phyloP scores from a whole-genome alignment of 164 flowering plant genomes.

The Dillenia suffruticosa region DNA sequence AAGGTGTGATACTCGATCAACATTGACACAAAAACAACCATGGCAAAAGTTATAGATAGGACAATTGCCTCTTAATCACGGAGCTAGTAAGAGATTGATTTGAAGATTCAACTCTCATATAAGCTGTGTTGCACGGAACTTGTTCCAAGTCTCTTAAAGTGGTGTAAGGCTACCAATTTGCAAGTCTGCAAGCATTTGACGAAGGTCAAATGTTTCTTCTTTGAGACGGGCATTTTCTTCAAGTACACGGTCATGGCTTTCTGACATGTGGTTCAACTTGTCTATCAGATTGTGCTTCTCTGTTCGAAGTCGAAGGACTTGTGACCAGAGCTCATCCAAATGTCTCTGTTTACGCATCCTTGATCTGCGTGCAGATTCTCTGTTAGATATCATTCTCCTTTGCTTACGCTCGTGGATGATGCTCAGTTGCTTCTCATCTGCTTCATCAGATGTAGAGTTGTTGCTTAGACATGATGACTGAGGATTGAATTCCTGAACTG shows the following conservation, averaged over 20 bases:
- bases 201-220: conserved; percentile 48
- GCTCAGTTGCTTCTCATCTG: conserved; percentile 37
- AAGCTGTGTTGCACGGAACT: conserved; percentile 31
- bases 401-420: conserved; percentile 51
- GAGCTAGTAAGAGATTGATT: conserved; percentile 26
- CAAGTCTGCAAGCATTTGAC: conserved; percentile 36
- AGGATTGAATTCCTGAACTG: conserved; percentile 25
- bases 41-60: neutral
- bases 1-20: conserved; percentile 7
- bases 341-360: conserved; percentile 66
- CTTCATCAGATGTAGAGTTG: conserved; percentile 61
- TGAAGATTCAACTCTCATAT: conserved; percentile 28
- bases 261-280: conserved; percentile 37
- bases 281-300: conserved; percentile 47
- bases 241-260: conserved; percentile 33
- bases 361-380: conserved; percentile 66
- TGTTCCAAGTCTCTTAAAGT: conserved; percentile 34
- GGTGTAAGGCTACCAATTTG: conserved; percentile 28
- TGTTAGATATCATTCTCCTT: conserved; percentile 59
- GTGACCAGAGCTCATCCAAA: conserved; percentile 57
- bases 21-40: conserved; percentile 3
- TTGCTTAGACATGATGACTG: conserved; percentile 33
- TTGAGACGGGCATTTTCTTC: conserved; percentile 50
- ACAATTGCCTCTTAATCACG: conserved; percentile 8
- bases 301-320: conserved; percentile 38